phyloP scores from a whole-genome alignment of 345 rosid genomes.

The Syzygium aromaticum region DNA sequence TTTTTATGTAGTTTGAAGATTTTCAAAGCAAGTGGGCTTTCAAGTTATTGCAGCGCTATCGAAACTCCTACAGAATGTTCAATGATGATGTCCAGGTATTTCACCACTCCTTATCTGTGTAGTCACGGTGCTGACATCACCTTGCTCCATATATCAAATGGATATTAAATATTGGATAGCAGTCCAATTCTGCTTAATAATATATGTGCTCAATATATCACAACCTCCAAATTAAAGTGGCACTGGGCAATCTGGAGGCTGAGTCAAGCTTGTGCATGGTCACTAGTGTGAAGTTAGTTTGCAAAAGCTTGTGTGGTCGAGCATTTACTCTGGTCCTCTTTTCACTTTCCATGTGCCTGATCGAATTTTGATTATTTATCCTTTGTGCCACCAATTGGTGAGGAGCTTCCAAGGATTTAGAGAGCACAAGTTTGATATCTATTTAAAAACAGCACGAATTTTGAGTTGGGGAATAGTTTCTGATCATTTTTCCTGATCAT shows the following conservation, averaged over 20 bases:
- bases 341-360: neutral
- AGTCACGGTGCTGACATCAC: neutral
- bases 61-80: conserved; percentile 80
- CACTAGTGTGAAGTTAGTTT: neutral
- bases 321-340: neutral
- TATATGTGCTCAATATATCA: neutral
- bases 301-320: neutral
- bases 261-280: neutral
- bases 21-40: conserved; percentile 99
- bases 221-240: neutral
- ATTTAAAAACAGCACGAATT: neutral
- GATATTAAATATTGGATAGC: neutral
- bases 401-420: neutral
- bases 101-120: conserved; percentile 7
- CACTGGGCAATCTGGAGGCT: neutral
- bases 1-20: conserved; percentile 79
- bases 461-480: neutral
- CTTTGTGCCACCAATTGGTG: neutral
- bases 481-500: neutral
- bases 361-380: neutral
- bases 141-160: neutral
- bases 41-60: conserved; percentile 87
- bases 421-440: neutral
- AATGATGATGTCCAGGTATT: conserved; percentile 98
- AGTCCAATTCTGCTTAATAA: neutral